Conservation (phyloP, 2,329 filamentous ascomycete genomes). For the Sordariomycetes sp. region DNA sequence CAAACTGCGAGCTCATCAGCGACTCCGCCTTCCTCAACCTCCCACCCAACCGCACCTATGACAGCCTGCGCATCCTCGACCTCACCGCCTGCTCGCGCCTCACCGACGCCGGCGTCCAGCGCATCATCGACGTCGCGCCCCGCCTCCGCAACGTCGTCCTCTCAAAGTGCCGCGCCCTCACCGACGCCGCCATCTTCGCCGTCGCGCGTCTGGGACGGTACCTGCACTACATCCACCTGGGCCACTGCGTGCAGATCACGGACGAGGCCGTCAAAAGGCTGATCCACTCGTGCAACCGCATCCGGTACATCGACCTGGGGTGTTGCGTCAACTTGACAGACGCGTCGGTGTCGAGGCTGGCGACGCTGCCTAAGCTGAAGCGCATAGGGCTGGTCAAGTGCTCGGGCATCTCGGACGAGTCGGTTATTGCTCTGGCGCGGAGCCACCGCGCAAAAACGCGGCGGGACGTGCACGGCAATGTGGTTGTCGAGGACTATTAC, state of each 20-base stretch:
- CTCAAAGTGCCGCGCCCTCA: conserved; percentile 87
- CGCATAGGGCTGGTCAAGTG: conserved; percentile 94
- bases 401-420: conserved; percentile 74
- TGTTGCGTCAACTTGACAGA: conserved; percentile 87
- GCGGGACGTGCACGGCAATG: conserved; percentile 32
- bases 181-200: conserved; percentile 73
- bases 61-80: conserved; percentile 85
- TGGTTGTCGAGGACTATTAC: conserved; percentile 36
- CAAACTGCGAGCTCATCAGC: conserved; percentile 72
- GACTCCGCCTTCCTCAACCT: conserved; percentile 80
- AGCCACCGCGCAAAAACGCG: conserved; percentile 38
- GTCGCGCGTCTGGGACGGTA: conserved; percentile 91
- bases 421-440: conserved; percentile 72
- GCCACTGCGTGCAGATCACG: conserved; percentile 84
- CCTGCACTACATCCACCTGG: conserved; percentile 88
- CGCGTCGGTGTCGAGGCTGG: conserved; percentile 69
- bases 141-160: conserved; percentile 85
- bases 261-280: conserved; percentile 77
- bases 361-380: conserved; percentile 81
- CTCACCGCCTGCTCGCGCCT: conserved; percentile 78
- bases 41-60: conserved; percentile 56
- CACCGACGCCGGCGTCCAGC: conserved; percentile 76
- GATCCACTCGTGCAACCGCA: conserved; percentile 78
- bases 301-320: conserved; percentile 95
- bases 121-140: conserved; percentile 76